phyloP scores from a whole-genome alignment of 2,329 filamentous ascomycete genomes.

The Fusarium redolens region DNA sequence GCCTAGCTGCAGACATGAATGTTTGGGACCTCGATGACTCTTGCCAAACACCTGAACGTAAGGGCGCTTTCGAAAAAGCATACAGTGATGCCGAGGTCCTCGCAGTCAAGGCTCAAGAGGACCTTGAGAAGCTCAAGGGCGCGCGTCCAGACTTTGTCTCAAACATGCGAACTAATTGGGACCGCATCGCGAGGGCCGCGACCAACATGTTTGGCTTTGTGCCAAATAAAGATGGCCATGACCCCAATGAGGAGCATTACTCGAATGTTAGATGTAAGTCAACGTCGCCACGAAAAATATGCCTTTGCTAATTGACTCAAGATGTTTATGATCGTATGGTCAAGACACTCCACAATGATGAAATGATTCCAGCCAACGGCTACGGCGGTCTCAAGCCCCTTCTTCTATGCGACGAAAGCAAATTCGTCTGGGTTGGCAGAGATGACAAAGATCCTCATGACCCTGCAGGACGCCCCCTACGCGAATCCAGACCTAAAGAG shows the following conservation, averaged over 20 bases:
- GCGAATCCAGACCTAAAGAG: background rate
- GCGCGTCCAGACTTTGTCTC: background rate
- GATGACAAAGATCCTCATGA: background rate
- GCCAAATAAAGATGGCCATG: background rate
- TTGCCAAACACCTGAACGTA: background rate
- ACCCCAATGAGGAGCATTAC: background rate
- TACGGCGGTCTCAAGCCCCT: conserved; percentile 1
- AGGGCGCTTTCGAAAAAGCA: background rate
- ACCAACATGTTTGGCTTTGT: conserved; percentile 2
- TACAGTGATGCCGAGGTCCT: background rate
- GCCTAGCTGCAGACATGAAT: background rate
- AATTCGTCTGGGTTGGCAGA: background rate
- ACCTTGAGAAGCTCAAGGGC: background rate
- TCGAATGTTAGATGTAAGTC: background rate
- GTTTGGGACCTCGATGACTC: conserved; percentile 6
- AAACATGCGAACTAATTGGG: background rate
- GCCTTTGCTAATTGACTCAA: background rate
- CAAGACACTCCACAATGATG: background rate
- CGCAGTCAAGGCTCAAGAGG: background rate
- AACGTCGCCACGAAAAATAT: fast-evolving
- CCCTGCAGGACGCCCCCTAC: background rate
- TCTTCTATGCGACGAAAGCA: background rate
- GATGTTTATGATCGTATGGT: conserved; percentile 5
- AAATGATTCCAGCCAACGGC: background rate
- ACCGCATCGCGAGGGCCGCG: background rate